Evolutionary conservation across 768 basidiomycete species (phyloP), one percentile per base, ranked within the genome.

Genomic region (Amanita fuliginea): DNA sequence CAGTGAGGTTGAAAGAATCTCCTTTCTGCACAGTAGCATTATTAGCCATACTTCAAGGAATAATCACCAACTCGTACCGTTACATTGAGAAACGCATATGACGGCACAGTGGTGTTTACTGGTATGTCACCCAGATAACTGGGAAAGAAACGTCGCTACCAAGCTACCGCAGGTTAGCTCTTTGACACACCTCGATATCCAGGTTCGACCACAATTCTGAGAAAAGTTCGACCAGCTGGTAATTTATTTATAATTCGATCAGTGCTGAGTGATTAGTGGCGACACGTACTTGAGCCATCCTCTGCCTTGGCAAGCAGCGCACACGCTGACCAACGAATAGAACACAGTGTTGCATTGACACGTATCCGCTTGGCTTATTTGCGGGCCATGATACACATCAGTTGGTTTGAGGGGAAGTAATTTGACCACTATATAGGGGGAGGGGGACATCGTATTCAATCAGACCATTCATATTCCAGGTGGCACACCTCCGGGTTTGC

Each of bases 51-150:
- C 7, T 7, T 35, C n/a, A 21, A 14, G 14, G 19, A 10, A 16
- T 6, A 32, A 4, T 14, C n/a, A 21, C 35, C 34, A 21, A 24
- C 6, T n/a, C 47, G 47, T 28, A 49, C 47, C 10, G 47, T 22
- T 32, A 49, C 47, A 11, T 82, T 67, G 42, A 78, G 63, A 55
- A 66, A 78, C 8, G 80, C 78, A 80, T 82, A 84, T 1, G 55
- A 42, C 6, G 81, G 82, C 13, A 83, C 64, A 8, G 61, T 59
- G 1, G 71, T 70, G 13, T 56, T 64, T 4, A 46, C 1, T 8
- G 81, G 77, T 35, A 80, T 61, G 13, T 59, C 19, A 54, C 55
- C 19, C 30, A 0, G 75, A 72, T 21, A 47, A 37, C 30, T 35
- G 13, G 10, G 5, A 7, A 24, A 24, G 10, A 40, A 47, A 2